Base-by-base conservation (phyloP, 164 flowering plant species). In the Cinnamomum chago region DNA sequence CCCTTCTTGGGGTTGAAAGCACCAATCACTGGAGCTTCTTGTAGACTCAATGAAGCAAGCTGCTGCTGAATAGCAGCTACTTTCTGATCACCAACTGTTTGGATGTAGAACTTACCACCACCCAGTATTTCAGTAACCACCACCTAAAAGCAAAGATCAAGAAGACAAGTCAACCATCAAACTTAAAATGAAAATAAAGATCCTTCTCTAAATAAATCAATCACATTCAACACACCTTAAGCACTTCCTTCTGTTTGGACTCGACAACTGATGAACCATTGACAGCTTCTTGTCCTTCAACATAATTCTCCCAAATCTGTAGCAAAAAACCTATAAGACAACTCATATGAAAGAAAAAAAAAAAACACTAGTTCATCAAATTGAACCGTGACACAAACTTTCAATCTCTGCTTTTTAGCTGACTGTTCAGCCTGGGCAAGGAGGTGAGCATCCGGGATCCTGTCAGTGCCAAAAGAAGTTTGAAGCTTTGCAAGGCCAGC, bases 241-340 rank as follows among this genome's bases (percentile, higher is more conserved):
- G 81, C 73, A 89, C 90, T 88, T 96, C 98, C 76, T 94, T 91
- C 80, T 90, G 85, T 79, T 85, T 87, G 84, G 68, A 52, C 17
- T 52, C 95, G 58, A 71, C 81, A 60, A 83, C 69, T 66, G 68
- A 66, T 58, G 93, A 47, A 76, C 88, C 93, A 81, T 85, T 91
- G 24, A 87, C 24, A 50, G 81, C 86, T 85, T 96, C 97, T 80
- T 88, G 89, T 60, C 98, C 99, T 83, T 95, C 99, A 77, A 92
- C 94, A 81, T 85, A 94, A 55, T 89, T 90, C 81, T 94, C 97
- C 99, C 99, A 96, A 75, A 96, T 83, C 99, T 96, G 85, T 73
- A 77, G 69, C n/a, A 78, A 62, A 71, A 33, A 14, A 23, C 28
- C 33, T 15, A 10, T 70, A 50, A 70, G 72, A n/a, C 23, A 27